These are phyloP conservation scores for Barnettozyma populi DNA, from an alignment of 805 yeast species.

Conservation along the genomic window DNA sequence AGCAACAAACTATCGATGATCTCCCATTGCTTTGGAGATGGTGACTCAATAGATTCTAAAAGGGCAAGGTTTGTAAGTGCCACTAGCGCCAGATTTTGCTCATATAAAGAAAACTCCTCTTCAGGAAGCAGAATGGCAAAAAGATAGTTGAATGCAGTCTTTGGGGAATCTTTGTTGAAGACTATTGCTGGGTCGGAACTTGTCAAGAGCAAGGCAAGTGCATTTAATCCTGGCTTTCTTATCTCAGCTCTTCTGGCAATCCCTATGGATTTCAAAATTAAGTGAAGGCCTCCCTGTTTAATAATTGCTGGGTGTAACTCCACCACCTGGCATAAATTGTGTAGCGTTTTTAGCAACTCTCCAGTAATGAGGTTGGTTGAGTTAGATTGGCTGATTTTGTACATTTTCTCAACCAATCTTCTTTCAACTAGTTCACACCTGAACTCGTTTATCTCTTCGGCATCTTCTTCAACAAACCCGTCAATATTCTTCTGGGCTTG, in stretches of 20 bases:
- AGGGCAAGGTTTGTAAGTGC: conserved; percentile 65
- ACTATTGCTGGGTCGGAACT: conserved; percentile 41
- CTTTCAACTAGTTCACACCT: conserved; percentile 21
- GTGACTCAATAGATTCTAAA: conserved; percentile 31
- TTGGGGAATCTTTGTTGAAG: conserved; percentile 25
- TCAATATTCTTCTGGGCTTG: conserved; percentile 28
- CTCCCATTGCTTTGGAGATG: conserved; percentile 34
- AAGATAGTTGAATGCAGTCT: conserved; percentile 25
- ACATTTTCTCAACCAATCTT: conserved; percentile 12
- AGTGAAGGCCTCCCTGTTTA: conserved; percentile 41
- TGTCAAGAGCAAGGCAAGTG: conserved; percentile 39
- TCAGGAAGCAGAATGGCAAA: conserved; percentile 34
- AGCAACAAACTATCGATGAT: conserved; percentile 40
- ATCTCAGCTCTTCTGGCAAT: conserved; percentile 8
- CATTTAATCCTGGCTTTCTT: conserved; percentile 31
- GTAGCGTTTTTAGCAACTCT: conserved; percentile 28
- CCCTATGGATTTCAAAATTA: conserved; percentile 26
- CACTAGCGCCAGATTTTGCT: conserved; percentile 48
- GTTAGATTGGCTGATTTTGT: conserved; percentile 16
- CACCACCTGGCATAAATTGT: conserved; percentile 26
- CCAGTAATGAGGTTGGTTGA: conserved; percentile 18
- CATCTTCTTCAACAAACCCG: conserved; percentile 12
- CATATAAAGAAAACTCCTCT: conserved; percentile 23
- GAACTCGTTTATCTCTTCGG: conserved; percentile 14
- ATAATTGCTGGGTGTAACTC: conserved; percentile 29